phyloP scores from a whole-genome alignment of 768 basidiomycete species.

The Lactifluus rugatus region DNA sequence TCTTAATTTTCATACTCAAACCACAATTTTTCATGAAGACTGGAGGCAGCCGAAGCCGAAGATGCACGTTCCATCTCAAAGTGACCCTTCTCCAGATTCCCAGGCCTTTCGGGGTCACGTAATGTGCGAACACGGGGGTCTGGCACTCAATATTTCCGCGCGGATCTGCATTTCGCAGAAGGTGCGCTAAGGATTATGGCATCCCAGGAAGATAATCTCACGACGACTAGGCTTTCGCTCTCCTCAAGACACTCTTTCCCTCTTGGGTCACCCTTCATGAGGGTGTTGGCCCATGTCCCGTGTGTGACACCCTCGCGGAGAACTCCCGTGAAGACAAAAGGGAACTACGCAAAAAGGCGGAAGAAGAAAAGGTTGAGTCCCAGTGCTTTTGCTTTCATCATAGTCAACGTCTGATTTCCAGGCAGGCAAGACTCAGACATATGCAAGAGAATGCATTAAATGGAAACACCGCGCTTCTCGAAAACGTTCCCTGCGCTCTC shows the following conservation, averaged over 20 bases:
- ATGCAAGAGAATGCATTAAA: slow-evolving; percentile 49
- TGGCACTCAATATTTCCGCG: slow-evolving; percentile 44
- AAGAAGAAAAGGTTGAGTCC: slow-evolving; percentile 64
- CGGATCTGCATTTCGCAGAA: slow-evolving; percentile 55
- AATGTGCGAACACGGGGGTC: slow-evolving; percentile 57
- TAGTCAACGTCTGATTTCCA: not conserved
- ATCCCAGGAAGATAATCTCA: slow-evolving; percentile 5
- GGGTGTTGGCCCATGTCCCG: slow-evolving; percentile 43
- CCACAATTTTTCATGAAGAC: slow-evolving; percentile 35
- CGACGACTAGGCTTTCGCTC: slow-evolving; percentile 39
- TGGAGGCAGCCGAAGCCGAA: slow-evolving; percentile 65
- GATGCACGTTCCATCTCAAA: slow-evolving; percentile 53
- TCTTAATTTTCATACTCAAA: slow-evolving; percentile 1
- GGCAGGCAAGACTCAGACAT: slow-evolving; percentile 51
- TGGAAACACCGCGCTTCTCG: slow-evolving; percentile 36
- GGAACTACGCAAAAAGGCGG: slow-evolving; percentile 53
- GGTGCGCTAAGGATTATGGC: slow-evolving; percentile 29
- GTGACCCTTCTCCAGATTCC: slow-evolving; percentile 61
- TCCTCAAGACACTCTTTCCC: slow-evolving; percentile 53
- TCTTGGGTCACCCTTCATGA: slow-evolving; percentile 50
- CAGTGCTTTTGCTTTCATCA: not conserved
- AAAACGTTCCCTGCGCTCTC: slow-evolving; percentile 45
- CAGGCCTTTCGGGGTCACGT: slow-evolving; percentile 49
- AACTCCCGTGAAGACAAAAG: slow-evolving; percentile 52
- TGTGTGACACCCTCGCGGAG: slow-evolving; percentile 52